phyloP scores from a whole-genome alignment of 805 yeast genomes.

The Tetrapisispora nanseiensis region DNA sequence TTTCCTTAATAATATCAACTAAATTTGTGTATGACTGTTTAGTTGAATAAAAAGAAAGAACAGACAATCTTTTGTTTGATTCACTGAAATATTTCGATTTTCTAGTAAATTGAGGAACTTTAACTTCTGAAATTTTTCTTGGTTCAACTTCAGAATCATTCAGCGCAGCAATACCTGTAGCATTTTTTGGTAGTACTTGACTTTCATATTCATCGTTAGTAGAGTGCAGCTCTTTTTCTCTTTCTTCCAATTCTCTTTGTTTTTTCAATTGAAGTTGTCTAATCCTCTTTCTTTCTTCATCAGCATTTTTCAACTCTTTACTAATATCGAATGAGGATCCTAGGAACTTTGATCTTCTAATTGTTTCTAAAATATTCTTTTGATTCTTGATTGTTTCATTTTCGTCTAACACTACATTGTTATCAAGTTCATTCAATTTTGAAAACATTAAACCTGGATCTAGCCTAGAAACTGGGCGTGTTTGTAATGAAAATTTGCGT shows the following conservation, averaged over 20 bases:
- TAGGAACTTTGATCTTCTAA: conserved; percentile 36
- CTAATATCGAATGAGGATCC: conserved; percentile 34
- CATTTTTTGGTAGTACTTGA: conserved; percentile 21
- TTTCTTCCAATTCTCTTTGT: conserved; percentile 2
- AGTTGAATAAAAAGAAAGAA: conserved; percentile 63
- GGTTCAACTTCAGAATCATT: conserved; percentile 29
- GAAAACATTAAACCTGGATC: conserved; percentile 34
- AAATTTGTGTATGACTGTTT: conserved; percentile 54
- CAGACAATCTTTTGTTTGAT: conserved; percentile 58
- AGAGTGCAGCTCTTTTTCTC: conserved; percentile 9
- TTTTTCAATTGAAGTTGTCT: conserved; percentile 1
- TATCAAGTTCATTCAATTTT: conserved; percentile 14
- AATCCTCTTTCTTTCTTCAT: conserved; percentile 1
- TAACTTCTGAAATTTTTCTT: conserved; percentile 49
- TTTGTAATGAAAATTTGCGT: conserved; percentile 32
- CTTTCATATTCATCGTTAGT: conserved; percentile 13
- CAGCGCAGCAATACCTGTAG: conserved; percentile 19
- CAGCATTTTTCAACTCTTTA: conserved; percentile 21
- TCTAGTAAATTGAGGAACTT: conserved; percentile 63
- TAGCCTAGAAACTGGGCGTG: conserved; percentile 36
- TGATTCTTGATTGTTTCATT: conserved; percentile 19
- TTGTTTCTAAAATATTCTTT: conserved; percentile 32
- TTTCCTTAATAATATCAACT: conserved; percentile 33
- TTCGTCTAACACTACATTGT: conserved; percentile 17
- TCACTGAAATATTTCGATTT: conserved; percentile 52